A percentile compares a stretch with the other conserved stretches of the same genome.
phyloP scores from a whole-genome alignment of 495 filamentous ascomycete species.

The Xylaria castorea region DNA sequence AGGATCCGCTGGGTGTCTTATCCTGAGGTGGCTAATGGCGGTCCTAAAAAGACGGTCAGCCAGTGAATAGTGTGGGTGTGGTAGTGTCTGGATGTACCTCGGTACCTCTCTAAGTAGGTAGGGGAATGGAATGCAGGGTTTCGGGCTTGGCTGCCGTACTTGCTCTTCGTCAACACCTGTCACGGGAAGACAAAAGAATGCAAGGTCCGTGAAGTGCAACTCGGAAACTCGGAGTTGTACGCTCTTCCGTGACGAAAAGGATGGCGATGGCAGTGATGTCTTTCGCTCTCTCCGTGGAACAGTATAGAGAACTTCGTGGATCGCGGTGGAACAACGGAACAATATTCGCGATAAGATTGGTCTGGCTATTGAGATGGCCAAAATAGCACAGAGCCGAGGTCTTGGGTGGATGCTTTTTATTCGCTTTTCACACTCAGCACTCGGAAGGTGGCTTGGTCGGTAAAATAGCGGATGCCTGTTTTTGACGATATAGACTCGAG shows the following conservation, averaged over 20 bases:
- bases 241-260: constrained; percentile 4
- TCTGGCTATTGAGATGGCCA: constrained; percentile 8
- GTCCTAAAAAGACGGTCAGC: constrained; percentile 24
- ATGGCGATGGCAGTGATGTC: constrained; percentile 19
- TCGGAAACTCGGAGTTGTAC: constrained; percentile 22
- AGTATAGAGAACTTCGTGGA: not conserved
- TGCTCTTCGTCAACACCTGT: constrained; percentile 12
- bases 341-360: constrained; percentile 1
- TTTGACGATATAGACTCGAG: constrained; percentile 8
- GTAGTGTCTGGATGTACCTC: constrained; percentile 9
- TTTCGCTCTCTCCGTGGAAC: constrained; percentile 17
- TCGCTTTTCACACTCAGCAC: constrained; percentile 10
- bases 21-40: constrained; percentile 23
- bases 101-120: constrained; percentile 21
- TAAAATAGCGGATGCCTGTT: constrained; percentile 17
- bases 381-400: constrained; percentile 16
- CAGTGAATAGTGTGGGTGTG: constrained; percentile 8
- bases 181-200: constrained; percentile 22
- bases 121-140: constrained; percentile 23
- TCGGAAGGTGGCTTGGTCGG: constrained; percentile 12
- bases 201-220: constrained; percentile 1
- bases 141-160: constrained; percentile 23
- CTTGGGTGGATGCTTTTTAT: constrained; percentile 15
- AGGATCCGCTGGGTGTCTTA: constrained; percentile 18
- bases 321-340: not conserved